Evolutionary conservation across 1,284 basidiomycete genomes (phyloP).

Genomic region (Heterobasidion occidentale): DNA sequence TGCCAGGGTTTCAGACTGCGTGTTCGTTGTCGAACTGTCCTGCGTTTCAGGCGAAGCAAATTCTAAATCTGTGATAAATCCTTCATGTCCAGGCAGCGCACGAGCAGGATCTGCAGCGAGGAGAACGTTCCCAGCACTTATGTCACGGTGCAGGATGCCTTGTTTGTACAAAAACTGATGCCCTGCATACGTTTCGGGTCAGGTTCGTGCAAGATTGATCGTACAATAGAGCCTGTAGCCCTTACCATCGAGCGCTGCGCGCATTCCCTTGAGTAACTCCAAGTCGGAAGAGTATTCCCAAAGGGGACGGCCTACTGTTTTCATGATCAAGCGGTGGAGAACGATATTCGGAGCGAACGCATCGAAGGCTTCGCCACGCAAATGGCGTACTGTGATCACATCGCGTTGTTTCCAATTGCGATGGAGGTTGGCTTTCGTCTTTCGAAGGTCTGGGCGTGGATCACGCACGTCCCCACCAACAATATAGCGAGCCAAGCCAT

Average conservation of each 20-base stretch:
- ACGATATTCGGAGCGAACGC: not conserved
- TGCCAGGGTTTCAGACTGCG: not conserved
- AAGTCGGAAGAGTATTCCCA: constrained; percentile 6
- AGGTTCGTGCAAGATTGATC: no score
- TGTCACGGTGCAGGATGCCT: constrained; percentile 5
- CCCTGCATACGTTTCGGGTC: not conserved
- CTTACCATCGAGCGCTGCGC: constrained; percentile 2
- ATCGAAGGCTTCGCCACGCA: not conserved
- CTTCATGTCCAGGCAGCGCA: constrained; percentile 1
- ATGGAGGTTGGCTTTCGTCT: not conserved
- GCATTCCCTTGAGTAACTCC: constrained; percentile 5
- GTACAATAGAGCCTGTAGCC: not conserved
- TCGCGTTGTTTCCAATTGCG: not conserved
- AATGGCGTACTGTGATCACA: not conserved
- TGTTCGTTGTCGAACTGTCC: not conserved
- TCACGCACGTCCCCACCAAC: not conserved
- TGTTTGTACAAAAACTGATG: constrained; percentile 1
- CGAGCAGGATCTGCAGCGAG: not conserved
- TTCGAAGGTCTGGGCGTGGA: not conserved
- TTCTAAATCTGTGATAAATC: constrained; percentile 10
- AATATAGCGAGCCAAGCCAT: not conserved
- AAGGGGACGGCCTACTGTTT: constrained; percentile 7
- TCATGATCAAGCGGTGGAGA: constrained; percentile 9
- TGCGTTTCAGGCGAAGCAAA: not conserved
- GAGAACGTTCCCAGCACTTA: constrained; percentile 9